Evolutionary conservation across 257 asterid genomes (phyloP).

Genomic region (Haberlea rhodopensis): DNA sequence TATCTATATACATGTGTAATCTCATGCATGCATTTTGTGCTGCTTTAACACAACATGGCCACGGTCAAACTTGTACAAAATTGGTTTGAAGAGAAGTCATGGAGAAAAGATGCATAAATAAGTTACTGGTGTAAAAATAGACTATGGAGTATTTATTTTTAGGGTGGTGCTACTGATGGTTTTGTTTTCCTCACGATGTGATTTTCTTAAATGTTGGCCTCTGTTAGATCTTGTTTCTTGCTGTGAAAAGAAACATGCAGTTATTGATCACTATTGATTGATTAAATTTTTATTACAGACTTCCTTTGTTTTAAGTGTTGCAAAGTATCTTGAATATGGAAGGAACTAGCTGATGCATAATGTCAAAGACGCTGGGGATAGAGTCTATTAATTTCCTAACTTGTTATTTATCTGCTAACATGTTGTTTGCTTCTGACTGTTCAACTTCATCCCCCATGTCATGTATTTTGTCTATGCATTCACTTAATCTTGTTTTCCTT

Average conservation of each 20-base stretch:
- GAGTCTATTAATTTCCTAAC: neutral
- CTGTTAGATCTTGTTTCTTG: neutral
- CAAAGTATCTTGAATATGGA: constrained; percentile 6
- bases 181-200: constrained; percentile 15
- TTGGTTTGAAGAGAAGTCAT: constrained; percentile 3
- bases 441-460: constrained; percentile 4
- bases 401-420: neutral
- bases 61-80: neutral
- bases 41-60: constrained; percentile 3
- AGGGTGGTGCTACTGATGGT: constrained; percentile 19
- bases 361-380: constrained; percentile 13
- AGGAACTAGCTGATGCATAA: constrained; percentile 10
- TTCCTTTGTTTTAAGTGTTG: neutral
- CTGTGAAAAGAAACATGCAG: constrained; percentile 5
- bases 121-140: constrained; percentile 10
- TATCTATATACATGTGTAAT: neutral
- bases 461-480: constrained; percentile 2
- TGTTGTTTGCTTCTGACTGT: constrained; percentile 1
- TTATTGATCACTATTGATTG: constrained; percentile 5
- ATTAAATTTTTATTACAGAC: neutral
- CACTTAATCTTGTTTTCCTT: constrained; percentile 1
- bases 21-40: constrained; percentile 15
- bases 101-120: neutral
- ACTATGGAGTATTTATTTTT: constrained; percentile 1
- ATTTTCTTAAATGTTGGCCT: neutral